Conservation (phyloP, 768 basidiomycete genomes). For the Suillus sp. region DNA sequence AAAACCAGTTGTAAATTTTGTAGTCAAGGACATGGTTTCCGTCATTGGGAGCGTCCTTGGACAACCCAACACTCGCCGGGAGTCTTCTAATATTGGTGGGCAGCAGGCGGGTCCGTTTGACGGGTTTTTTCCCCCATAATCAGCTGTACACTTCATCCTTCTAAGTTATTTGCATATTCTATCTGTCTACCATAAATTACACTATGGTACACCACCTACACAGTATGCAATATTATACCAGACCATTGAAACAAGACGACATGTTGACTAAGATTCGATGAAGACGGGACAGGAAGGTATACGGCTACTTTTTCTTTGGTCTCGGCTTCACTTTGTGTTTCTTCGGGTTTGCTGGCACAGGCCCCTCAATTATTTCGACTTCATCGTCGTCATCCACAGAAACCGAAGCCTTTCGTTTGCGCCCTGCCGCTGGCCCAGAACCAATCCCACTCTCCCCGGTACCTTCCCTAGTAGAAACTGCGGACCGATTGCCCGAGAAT, state of each 20-base stretch:
- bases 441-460: slow-evolving; percentile 14
- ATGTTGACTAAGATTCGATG: neutral
- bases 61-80: slow-evolving; percentile 43
- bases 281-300: neutral
- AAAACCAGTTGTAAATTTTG: slow-evolving; percentile 61
- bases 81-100: neutral
- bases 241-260: slow-evolving; percentile 6
- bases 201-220: slow-evolving; percentile 8
- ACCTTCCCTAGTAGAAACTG: slow-evolving; percentile 51
- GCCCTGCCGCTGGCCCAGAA: slow-evolving; percentile 5
- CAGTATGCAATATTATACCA: slow-evolving; percentile 10
- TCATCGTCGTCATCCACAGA: slow-evolving; percentile 52
- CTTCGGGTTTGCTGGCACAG: slow-evolving; percentile 39
- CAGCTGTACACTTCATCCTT: neutral
- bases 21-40: slow-evolving; percentile 57
- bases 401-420: slow-evolving; percentile 55
- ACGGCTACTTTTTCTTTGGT: slow-evolving; percentile 43
- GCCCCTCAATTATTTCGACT: slow-evolving; percentile 52
- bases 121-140: slow-evolving; percentile 41
- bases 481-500: slow-evolving; percentile 40
- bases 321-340: slow-evolving; percentile 39
- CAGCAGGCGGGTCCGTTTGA: slow-evolving; percentile 43
- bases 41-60: slow-evolving; percentile 51
- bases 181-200: slow-evolving; percentile 1
- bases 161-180: slow-evolving; percentile 6